A percentile compares a stretch with the other conserved stretches of the same genome.
phyloP scores from a whole-genome alignment of 257 asterid genomes.

The Paulownia fortunei region DNA sequence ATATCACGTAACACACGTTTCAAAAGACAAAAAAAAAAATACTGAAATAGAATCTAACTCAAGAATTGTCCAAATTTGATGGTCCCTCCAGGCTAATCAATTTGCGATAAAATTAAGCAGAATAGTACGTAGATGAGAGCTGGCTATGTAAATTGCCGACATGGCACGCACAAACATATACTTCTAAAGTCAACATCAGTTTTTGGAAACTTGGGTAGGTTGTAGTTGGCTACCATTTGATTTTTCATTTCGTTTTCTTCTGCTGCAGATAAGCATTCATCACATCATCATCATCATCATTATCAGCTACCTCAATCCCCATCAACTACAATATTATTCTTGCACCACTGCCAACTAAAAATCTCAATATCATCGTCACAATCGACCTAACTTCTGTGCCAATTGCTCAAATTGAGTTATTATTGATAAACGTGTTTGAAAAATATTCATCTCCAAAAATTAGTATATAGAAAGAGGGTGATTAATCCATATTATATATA shows the following conservation, averaged over 20 bases:
- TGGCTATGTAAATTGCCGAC: conserved; percentile 46
- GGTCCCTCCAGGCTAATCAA: conserved; percentile 20
- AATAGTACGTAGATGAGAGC: neutral
- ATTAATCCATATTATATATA: no score
- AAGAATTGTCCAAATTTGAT: neutral
- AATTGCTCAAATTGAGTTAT: neutral
- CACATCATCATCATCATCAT: neutral
- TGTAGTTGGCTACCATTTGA: conserved; percentile 20
- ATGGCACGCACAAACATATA: conserved; percentile 28
- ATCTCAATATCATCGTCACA: neutral
- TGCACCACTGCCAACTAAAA: neutral
- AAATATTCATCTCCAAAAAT: no score
- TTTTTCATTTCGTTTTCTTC: conserved; percentile 26
- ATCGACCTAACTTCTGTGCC: neutral
- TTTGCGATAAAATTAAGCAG: neutral
- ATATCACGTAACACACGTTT: no score
- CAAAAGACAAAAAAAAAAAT: neutral
- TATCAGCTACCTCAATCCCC: neutral
- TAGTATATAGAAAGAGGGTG: no score
- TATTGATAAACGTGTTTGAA: no score
- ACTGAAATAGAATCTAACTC: neutral
- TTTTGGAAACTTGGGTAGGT: conserved; percentile 38
- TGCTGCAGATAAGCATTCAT: conserved; percentile 38
- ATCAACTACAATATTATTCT: neutral
- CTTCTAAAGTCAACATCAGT: conserved; percentile 41